phyloP scores from a whole-genome alignment of 1,139 yeast species.

The Suhomyces yuchorum region DNA sequence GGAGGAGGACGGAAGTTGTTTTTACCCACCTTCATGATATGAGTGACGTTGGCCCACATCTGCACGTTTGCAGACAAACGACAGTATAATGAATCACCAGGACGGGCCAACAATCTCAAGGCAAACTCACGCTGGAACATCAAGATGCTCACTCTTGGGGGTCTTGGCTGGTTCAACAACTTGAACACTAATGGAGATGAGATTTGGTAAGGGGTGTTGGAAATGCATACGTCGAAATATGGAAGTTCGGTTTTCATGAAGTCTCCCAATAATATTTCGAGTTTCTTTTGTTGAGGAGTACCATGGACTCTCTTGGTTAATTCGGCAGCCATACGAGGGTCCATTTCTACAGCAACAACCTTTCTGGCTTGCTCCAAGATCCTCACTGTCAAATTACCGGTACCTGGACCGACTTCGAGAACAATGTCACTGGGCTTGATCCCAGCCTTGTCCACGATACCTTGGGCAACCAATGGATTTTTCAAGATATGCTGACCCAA shows the following conservation, averaged over 20 bases:
- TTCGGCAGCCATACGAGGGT: conserved; percentile 99
- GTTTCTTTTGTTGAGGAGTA: conserved; percentile 85
- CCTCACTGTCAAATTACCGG: conserved; percentile 94
- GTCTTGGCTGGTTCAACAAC: conserved; percentile 83
- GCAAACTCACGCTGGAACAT: conserved; percentile 99
- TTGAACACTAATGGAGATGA: conserved; percentile 96
- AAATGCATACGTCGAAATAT: conserved; percentile 91
- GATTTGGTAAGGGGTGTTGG: conserved; percentile 97
- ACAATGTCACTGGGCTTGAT: conserved; percentile 91
- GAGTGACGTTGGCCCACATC: conserved; percentile 99
- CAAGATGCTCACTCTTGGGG: conserved; percentile 91
- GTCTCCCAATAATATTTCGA: conserved; percentile 91
- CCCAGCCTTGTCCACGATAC: conserved; percentile 94
- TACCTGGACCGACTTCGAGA: conserved; percentile 98
- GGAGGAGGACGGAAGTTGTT: conserved; percentile 99
- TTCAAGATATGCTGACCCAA: conserved; percentile 96
- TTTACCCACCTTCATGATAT: conserved; percentile 96
- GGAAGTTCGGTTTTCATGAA: conserved; percentile 96
- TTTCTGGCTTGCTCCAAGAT: conserved; percentile 89
- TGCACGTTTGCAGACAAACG: conserved; percentile 94
- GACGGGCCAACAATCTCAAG: conserved; percentile 85
- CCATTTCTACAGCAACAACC: conserved; percentile 96
- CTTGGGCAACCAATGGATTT: conserved; percentile 96
- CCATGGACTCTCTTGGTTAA: conserved; percentile 97
- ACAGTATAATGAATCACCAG: conserved; percentile 92